Evolutionary conservation across 2,329 filamentous ascomycete species (phyloP).

Genomic region (Nothophaeocryptopus gaeumannii): DNA sequence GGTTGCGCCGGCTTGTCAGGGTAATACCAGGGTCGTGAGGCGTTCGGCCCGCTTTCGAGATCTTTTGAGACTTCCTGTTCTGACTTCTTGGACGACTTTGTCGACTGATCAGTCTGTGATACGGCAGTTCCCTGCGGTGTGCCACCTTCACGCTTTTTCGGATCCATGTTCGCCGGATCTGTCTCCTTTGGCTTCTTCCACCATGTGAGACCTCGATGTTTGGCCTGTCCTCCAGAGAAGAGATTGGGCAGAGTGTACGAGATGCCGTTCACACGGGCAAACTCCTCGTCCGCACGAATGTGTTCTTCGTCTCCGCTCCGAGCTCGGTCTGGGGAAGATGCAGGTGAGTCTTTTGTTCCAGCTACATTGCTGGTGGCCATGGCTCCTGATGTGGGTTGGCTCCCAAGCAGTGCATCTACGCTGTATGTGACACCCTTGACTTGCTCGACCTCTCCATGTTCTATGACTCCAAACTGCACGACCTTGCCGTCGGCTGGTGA

Average conservation of each 20-base stretch:
- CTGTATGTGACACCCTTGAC: slow-evolving; percentile 99
- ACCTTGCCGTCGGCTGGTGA: slow-evolving; percentile 89
- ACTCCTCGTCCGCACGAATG: slow-evolving; percentile 82
- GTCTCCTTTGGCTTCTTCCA: slow-evolving; percentile 33
- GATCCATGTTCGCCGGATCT: slow-evolving; percentile 18
- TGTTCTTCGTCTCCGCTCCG: slow-evolving; percentile 53
- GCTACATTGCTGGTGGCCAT: slow-evolving; percentile 34
- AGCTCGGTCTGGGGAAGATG: slow-evolving; percentile 31
- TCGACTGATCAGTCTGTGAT: slow-evolving; percentile 63
- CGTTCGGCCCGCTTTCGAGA: slow-evolving; percentile 64
- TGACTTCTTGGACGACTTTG: slow-evolving; percentile 62
- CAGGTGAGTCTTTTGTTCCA: slow-evolving; percentile 38
- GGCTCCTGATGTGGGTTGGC: slow-evolving; percentile 49
- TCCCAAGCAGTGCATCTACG: slow-evolving; percentile 83
- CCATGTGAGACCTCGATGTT: slow-evolving; percentile 20
- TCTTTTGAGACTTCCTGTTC: slow-evolving; percentile 82
- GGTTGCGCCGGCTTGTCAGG: slow-evolving; percentile 37
- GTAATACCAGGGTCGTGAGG: slow-evolving; percentile 53
- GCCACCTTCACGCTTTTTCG: slow-evolving; percentile 18
- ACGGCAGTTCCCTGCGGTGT: slow-evolving; percentile 39
- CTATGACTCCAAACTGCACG: slow-evolving; percentile 87
- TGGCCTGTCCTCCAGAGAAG: slow-evolving; percentile 62
- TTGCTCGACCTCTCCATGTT: slow-evolving; percentile 93
- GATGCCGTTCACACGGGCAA: slow-evolving; percentile 90
- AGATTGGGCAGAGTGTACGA: slow-evolving; percentile 88